These are phyloP conservation scores for Metschnikowia sp. DNA, from an alignment of 805 yeast species.

Conservation along the genomic window DNA sequence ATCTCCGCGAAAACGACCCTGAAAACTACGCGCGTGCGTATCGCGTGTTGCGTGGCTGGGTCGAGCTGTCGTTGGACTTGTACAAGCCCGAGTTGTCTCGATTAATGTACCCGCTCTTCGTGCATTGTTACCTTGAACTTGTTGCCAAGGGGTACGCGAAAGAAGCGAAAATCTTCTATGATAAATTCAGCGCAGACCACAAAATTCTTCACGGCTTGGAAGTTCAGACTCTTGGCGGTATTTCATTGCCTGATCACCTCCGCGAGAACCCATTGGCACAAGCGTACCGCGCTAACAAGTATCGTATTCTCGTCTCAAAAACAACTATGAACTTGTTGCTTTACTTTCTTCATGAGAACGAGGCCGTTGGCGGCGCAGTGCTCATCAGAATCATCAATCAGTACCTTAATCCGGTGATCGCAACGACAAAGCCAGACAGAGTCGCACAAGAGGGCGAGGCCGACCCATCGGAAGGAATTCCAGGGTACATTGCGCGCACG, in stretches of 20 bases:
- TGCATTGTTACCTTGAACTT: conserved; percentile 80
- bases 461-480: conserved; percentile 52
- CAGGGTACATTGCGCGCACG: conserved; percentile 39
- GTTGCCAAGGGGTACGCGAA: conserved; percentile 57
- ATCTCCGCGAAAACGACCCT: conserved; percentile 54
- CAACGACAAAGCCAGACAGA: conserved; percentile 38
- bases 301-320: conserved; percentile 70
- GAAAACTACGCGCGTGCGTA: conserved; percentile 78
- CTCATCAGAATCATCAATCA: conserved; percentile 84
- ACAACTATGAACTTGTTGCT: conserved; percentile 81
- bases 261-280: conserved; percentile 79
- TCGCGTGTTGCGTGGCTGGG: conserved; percentile 79
- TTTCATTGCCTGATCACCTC: conserved; percentile 76
- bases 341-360: conserved; percentile 87
- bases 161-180: conserved; percentile 73
- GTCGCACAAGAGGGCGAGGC: conserved; percentile 44
- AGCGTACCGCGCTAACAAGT: conserved; percentile 69
- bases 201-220: conserved; percentile 74
- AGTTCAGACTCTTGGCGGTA: conserved; percentile 64
- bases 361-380: conserved; percentile 85
- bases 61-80: conserved; percentile 84
- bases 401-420: conserved; percentile 57
- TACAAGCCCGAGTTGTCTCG: conserved; percentile 85
- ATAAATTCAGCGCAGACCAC: conserved; percentile 71
- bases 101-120: conserved; percentile 86